These are phyloP conservation scores for Rhizopus delemar DNA, from an alignment of 371 early-diverging fungal species.

Conservation along the genomic window DNA sequence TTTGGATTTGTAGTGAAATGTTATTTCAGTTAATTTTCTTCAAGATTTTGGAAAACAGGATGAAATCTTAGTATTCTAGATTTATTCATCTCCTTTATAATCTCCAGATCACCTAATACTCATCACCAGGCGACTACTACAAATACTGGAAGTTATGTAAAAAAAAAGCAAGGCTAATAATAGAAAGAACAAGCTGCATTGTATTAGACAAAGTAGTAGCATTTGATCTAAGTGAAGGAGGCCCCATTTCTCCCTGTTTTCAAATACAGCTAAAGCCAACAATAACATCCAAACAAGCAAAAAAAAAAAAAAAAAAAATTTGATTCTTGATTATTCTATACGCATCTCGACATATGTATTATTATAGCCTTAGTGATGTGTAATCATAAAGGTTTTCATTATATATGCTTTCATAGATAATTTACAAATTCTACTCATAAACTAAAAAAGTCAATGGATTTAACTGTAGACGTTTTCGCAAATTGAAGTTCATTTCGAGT, in stretches of 20 bases:
- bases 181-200: conserved; percentile 1
- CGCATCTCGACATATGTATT: background rate
- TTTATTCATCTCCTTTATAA: conserved; percentile 1
- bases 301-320: background rate
- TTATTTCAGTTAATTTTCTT: too few relatives aligned
- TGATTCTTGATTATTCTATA: conserved; percentile 1
- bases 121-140: background rate
- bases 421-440: conserved; percentile 9
- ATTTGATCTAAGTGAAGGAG: conserved; percentile 5
- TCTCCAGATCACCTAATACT: conserved; percentile 3
- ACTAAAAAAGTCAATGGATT: background rate
- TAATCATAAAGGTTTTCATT: conserved; percentile 3
- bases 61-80: too few relatives aligned
- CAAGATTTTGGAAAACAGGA: too few relatives aligned
- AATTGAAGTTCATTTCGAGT: too few relatives aligned
- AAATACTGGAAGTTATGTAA: conserved; percentile 3
- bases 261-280: background rate
- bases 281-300: background rate
- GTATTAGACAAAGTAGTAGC: conserved; percentile 5
- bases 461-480: too few relatives aligned
- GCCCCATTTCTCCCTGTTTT: conserved; percentile 6
- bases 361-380: background rate
- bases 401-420: conserved; percentile 2
- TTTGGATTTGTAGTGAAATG: too few relatives aligned
- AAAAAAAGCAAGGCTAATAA: conserved; percentile 6